Base-by-base conservation (phyloP, 805 yeast species). In the Candida nitratophila region DNA sequence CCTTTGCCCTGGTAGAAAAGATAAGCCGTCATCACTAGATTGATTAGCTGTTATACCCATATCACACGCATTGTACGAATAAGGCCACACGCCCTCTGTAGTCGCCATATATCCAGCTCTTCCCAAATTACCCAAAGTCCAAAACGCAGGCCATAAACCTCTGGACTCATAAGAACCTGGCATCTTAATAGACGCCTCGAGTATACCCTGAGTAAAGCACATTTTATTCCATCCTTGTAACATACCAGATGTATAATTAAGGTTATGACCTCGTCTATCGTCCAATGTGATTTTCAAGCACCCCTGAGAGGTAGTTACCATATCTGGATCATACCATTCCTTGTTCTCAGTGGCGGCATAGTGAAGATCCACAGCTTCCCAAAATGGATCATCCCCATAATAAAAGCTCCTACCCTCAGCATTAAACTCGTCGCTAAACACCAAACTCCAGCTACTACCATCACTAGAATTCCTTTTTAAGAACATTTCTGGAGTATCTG, bases 291-390 rank as follows among this genome's bases (percentile, higher is more conserved):
- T 54, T 40, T 68, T 64, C 41, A 86, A 60, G 4, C 88, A 72
- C 47, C 97, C 97, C 51, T 85, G 77, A 6, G 65, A 69, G 0
- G 97, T 90, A 27, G 81, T 73, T 3, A 74, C 79, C 1, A 96
- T 96, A 60, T 90, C 96, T 1, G 98, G 98, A 47, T 80, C 83
- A 64, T 90, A 90, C 96, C 96, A 90, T 68, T 90, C 97, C 57
- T 88, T 72, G 69, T 90, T 97, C 45, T 76, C 66, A 6, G 97
- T 90, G 21, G 96, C 96, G 44, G 75, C 90, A 63, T 90, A 90
- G 61, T 88, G 79, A 31, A 89, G 53, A 64, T 89, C 87, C 2
- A 82, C 86, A 3, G 88, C 96, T 37, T 84, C 76, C 84, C 91
- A 90, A 58, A 85, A 88, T 63, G 86, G 96, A 60, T 89, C 96